Evolutionary conservation across 1,139 yeast genomes (phyloP).

Genomic region (Zhuliangozyma blackwelliae): DNA sequence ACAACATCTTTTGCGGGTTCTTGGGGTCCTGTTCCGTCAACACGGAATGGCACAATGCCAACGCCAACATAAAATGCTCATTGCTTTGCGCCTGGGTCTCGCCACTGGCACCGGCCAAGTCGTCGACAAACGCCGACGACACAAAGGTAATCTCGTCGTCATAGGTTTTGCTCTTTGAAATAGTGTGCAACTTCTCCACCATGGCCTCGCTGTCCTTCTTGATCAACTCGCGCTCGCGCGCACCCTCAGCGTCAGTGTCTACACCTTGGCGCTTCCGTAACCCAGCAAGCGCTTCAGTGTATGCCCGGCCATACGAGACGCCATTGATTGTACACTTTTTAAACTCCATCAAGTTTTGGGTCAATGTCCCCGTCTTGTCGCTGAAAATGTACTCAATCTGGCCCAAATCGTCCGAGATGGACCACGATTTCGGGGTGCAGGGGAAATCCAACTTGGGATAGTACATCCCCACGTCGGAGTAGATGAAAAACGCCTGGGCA

Average conservation of each 20-base stretch:
- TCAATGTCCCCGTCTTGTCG: slow-evolving; percentile 60
- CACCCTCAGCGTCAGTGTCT: slow-evolving; percentile 47
- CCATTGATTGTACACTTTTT: slow-evolving; percentile 57
- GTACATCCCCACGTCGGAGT: slow-evolving; percentile 50
- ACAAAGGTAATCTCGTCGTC: slow-evolving; percentile 46
- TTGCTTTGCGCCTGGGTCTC: slow-evolving; percentile 32
- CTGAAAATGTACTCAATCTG: slow-evolving; percentile 60
- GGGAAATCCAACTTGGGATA: slow-evolving; percentile 51
- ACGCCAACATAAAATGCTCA: slow-evolving; percentile 48
- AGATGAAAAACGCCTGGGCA: slow-evolving; percentile 54
- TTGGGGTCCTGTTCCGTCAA: slow-evolving; percentile 45
- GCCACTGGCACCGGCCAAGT: slow-evolving; percentile 26
- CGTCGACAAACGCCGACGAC: slow-evolving; percentile 42
- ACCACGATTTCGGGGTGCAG: slow-evolving; percentile 61
- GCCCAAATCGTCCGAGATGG: slow-evolving; percentile 61
- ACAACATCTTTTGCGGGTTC: slow-evolving; percentile 29
- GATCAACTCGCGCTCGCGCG: slow-evolving; percentile 35
- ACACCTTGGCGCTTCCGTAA: slow-evolving; percentile 52
- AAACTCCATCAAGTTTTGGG: slow-evolving; percentile 60
- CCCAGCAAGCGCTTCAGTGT: slow-evolving; percentile 60
- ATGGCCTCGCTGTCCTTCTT: slow-evolving; percentile 35
- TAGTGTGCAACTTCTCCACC: slow-evolving; percentile 24
- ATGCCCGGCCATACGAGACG: slow-evolving; percentile 53
- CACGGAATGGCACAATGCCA: slow-evolving; percentile 60
- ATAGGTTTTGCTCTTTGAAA: slow-evolving; percentile 21